These are phyloP conservation scores for Thermomucor indicae-seudaticae DNA, from an alignment of 371 early-diverging fungal genomes.

Conservation along the genomic window DNA sequence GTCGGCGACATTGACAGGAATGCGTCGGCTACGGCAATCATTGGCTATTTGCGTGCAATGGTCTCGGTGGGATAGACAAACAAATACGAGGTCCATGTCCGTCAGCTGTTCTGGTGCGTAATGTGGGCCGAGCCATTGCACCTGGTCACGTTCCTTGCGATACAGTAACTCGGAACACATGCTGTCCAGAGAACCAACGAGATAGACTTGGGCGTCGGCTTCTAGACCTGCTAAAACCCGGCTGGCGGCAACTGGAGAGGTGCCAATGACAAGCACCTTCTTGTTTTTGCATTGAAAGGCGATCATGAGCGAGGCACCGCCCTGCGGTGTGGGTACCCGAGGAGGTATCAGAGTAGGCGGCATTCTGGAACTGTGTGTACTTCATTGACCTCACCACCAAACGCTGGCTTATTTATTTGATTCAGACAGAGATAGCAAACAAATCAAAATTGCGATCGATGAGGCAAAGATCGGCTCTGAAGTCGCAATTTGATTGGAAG, in stretches of 20 bases:
- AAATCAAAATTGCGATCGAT: slow-evolving; percentile 6
- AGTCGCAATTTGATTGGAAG: slow-evolving; percentile 1
- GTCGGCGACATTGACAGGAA: slow-evolving; percentile 81
- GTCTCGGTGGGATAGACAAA: slow-evolving; percentile 15
- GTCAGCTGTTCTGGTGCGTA: slow-evolving; percentile 2
- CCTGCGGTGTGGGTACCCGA: slow-evolving; percentile 33
- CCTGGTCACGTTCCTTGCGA: slow-evolving; percentile 45
- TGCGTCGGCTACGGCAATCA: slow-evolving; percentile 41
- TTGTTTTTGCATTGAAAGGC: slow-evolving; percentile 57
- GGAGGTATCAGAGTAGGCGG: too few species aligned
- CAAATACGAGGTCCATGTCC: slow-evolving; percentile 27
- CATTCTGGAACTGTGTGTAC: too few species aligned
- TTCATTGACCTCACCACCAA: too few species aligned
- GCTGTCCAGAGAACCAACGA: slow-evolving; percentile 30
- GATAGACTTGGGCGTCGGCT: slow-evolving; percentile 64
- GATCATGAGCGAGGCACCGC: slow-evolving; percentile 68
- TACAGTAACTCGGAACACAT: slow-evolving; percentile 54
- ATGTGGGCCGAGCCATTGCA: slow-evolving; percentile 30
- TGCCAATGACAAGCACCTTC: slow-evolving; percentile 64
- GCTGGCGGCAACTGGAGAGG: slow-evolving; percentile 57
- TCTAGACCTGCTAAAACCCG: slow-evolving; percentile 66
- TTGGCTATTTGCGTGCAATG: slow-evolving; percentile 49
- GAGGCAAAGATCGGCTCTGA: slow-evolving; percentile 1
- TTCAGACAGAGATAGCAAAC: too few species aligned
- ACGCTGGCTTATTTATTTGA: too few species aligned